Evolutionary conservation across 306 rosid genomes (phyloP).

Genomic region (Acacia melanoxylon): DNA sequence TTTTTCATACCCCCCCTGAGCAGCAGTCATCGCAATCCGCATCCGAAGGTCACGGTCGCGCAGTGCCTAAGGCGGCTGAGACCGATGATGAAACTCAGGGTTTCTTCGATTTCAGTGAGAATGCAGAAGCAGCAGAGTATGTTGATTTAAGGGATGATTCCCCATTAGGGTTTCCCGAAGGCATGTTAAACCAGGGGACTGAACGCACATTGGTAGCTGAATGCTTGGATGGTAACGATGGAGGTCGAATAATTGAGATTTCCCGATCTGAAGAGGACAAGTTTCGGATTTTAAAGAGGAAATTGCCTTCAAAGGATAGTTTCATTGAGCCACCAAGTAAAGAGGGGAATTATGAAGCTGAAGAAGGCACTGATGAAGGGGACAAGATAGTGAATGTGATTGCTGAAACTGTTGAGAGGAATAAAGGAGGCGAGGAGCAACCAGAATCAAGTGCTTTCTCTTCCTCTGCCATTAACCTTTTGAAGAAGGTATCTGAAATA

Average conservation of each 20-base stretch:
- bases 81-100: neutral
- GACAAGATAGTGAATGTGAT: neutral
- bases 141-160: constrained; percentile 42
- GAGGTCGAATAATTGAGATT: neutral
- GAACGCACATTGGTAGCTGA: neutral
- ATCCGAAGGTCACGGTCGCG: neutral
- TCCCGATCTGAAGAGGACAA: neutral
- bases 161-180: constrained; percentile 39
- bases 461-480: neutral
- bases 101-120: neutral
- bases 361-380: neutral
- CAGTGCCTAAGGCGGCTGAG: neutral
- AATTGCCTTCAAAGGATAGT: neutral
- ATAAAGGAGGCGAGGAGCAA: neutral
- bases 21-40: constrained; percentile 22
- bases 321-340: constrained; percentile 23
- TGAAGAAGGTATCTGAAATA: neutral
- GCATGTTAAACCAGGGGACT: neutral
- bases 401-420: constrained; percentile 15
- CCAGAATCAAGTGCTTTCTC: constrained; percentile 28
- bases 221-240: neutral
- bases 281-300: constrained; percentile 21
- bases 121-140: constrained; percentile 1
- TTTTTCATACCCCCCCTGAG: constrained; percentile 62
- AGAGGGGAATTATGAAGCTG: neutral